These are phyloP conservation scores for Thuidium tamariscinum DNA, from an alignment of 225 moss, liverwort and hornwort species.

Conservation along the genomic window DNA sequence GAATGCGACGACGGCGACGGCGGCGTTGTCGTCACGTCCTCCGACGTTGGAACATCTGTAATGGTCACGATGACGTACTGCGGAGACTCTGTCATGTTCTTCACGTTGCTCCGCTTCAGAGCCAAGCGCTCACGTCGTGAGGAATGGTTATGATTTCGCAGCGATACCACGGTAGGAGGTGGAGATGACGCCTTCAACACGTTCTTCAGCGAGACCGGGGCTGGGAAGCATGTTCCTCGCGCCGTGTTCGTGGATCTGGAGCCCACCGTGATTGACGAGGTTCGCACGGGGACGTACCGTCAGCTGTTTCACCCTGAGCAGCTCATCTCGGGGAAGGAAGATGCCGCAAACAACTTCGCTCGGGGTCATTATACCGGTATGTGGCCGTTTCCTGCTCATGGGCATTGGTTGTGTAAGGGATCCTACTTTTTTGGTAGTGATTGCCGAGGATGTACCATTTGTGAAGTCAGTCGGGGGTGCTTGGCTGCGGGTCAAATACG, in stretches of 20 bases:
- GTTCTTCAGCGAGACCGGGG: slow-evolving; percentile 52
- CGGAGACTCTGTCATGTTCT: background rate
- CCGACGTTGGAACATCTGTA: background rate
- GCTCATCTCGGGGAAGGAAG: slow-evolving; percentile 50
- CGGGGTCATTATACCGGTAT: slow-evolving; percentile 49
- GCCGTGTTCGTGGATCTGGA: slow-evolving; percentile 58
- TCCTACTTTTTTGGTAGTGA: background rate
- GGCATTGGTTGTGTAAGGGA: background rate
- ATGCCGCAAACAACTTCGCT: slow-evolving; percentile 52
- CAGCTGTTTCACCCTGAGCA: slow-evolving; percentile 53
- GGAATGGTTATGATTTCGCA: background rate
- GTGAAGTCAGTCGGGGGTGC: background rate
- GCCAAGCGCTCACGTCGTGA: background rate
- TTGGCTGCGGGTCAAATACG: background rate
- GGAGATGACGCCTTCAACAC: slow-evolving; percentile 58
- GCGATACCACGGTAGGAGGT: slow-evolving; percentile 30
- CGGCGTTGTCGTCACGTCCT: background rate
- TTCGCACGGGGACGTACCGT: slow-evolving; percentile 46
- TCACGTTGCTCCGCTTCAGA: background rate
- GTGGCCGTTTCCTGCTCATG: background rate
- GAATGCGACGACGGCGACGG: background rate
- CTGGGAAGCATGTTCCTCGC: slow-evolving; percentile 48
- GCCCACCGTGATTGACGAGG: slow-evolving; percentile 48
- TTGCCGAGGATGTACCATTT: background rate
- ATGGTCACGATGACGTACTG: background rate